Conservation (phyloP, 75 land plant genomes). For the Selaginella tamariscina region DNA sequence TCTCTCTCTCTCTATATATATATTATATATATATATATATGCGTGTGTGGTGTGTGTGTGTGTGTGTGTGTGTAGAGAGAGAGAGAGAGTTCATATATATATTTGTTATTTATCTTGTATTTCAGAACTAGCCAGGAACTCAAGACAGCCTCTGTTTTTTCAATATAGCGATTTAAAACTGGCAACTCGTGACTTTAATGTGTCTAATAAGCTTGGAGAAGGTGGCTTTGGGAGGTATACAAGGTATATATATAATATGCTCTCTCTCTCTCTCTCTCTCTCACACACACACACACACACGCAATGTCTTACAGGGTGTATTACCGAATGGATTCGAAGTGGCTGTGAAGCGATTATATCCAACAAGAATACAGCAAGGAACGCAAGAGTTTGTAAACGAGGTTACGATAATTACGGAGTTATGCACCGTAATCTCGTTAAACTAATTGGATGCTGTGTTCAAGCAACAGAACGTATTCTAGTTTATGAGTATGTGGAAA, state of each 20-base stretch:
- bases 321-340: too few species aligned
- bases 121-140: constrained; percentile 13
- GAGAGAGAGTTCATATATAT: too few species aligned
- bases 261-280: too few species aligned
- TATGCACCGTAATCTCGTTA: constrained; percentile 41
- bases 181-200: constrained; percentile 14
- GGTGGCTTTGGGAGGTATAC: constrained; percentile 19
- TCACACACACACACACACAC: too few species aligned
- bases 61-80: too few species aligned
- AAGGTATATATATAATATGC: too few species aligned
- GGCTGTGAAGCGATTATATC: too few species aligned
- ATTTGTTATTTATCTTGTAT: too few species aligned
- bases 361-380: constrained; percentile 38
- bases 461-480: constrained; percentile 44
- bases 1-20: too few species aligned
- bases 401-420: constrained; percentile 45
- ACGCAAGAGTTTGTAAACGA: constrained; percentile 49
- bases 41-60: too few species aligned
- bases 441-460: constrained; percentile 45
- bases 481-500: constrained; percentile 57
- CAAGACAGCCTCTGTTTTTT: constrained; percentile 9
- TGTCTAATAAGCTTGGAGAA: constrained; percentile 14
- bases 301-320: too few species aligned
- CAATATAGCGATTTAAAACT: constrained; percentile 13
- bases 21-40: too few species aligned